Conservation (phyloP, 192 early-diverging fungal genomes). For the Glomus cerebriforme region DNA sequence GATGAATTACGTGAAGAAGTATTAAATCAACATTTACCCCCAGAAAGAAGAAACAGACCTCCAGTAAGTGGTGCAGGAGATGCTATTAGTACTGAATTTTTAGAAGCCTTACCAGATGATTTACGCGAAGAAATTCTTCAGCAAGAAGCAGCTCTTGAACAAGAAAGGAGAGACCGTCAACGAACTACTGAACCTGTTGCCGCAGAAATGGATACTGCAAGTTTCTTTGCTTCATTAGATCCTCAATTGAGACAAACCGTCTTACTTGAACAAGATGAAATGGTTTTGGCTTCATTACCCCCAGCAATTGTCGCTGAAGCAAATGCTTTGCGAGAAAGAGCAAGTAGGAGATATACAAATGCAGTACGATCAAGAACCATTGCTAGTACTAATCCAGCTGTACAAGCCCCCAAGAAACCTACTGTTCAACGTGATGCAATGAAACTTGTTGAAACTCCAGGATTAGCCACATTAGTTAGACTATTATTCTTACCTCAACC, state of each 20-base stretch:
- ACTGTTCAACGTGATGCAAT: constrained; percentile 62
- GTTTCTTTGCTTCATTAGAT: constrained; percentile 59
- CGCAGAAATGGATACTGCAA: constrained; percentile 54
- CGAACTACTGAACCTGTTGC: constrained; percentile 42
- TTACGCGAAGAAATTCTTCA: constrained; percentile 87
- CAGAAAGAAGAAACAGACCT: constrained; percentile 37
- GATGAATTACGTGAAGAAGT: constrained; percentile 94
- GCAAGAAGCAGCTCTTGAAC: constrained; percentile 70
- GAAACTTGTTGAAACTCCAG: constrained; percentile 80
- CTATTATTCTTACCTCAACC: constrained; percentile 88
- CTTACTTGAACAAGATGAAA: constrained; percentile 54
- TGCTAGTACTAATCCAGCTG: constrained; percentile 25
- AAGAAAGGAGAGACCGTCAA: constrained; percentile 64
- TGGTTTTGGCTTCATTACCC: constrained; percentile 42
- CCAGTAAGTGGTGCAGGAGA: constrained; percentile 38
- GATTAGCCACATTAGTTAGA: constrained; percentile 80
- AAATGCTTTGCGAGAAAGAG: constrained; percentile 45
- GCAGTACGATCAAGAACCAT: constrained; percentile 38
- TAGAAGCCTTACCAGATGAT: constrained; percentile 87
- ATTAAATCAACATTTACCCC: constrained; percentile 73
- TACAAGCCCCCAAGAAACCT: constrained; percentile 41
- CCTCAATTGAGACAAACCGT: constrained; percentile 56
- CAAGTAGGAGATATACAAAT: constrained; percentile 33
- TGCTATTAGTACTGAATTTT: constrained; percentile 78
- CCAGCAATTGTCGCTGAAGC: constrained; percentile 53